Base-by-base conservation (phyloP, 805 yeast genomes). In the Starmerella bacillaris region DNA sequence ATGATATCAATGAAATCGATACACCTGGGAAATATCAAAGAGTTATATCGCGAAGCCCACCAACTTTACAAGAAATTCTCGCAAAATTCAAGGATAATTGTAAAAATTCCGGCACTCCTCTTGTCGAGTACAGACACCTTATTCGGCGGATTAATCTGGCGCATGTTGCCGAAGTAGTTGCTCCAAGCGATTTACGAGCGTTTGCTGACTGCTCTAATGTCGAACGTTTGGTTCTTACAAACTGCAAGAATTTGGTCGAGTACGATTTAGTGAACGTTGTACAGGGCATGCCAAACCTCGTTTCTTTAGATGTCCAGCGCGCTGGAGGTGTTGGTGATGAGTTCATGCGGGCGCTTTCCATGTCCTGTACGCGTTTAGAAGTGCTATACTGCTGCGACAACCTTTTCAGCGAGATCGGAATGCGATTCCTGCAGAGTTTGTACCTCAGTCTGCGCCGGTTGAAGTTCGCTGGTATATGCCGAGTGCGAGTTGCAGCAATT, bases 271-370 rank as follows among this genome's bases (percentile, higher is more conserved):
- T 75, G 2, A 58, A 58, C 2, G 70, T 82, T 4, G 56, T 86
- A 21, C 51, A 59, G 34, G 70, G 71, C 16, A 82, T 93, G 55
- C 64, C 65, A 40, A 65, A 70, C 41, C 59, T 86, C 39, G 92
- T 79, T 54, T 77, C 92, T 29, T 74, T 86, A 33, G 96, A 86
- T 57, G 64, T 86, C 46, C 75, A 94, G 0, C 89, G 89, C 6
- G 76, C 80, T 4, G 64, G 63, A 29, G 71, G 67, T 41, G 60
- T 76, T 20, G 59, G 65, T n/a, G 94, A 84, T 58, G 71, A 65
- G 30, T 71, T 83, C 4, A 70, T 82, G 39, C 45, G 56, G 20
- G 70, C 78, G 5, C 61, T 86, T 43, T 82, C 94, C 3, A 51
- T 51, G 6, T 65, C 70, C 48, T 84, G 94, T 54, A 67, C 69